Base-by-base conservation (phyloP, 75 land plant genomes). In the Adiantum capillusveneris region DNA sequence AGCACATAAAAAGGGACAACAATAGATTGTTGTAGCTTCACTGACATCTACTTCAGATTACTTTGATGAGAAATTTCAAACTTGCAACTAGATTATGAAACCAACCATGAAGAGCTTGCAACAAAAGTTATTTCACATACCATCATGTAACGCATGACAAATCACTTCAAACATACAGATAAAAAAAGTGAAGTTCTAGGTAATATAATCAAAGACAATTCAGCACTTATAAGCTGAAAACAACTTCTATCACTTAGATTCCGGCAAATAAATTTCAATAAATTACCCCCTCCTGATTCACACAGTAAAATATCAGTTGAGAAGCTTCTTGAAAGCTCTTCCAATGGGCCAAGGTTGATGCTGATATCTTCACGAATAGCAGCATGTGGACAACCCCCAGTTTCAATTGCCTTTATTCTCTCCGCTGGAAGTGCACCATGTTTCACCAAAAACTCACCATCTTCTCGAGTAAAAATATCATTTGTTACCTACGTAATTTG, bases 311-410 rank as follows among this genome's bases (percentile, higher is more conserved):
- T 79, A 52, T 94, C 91, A 42, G 96, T 71, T 59, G 77, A 75
- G 57, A 69, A 89, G 58, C 79, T 54, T 39, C 69, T 87, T 39
- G 98, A 86, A 11, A 94, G 83, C 79, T 94, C 98, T 75, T 94
- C 98, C 1, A 94, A 79, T 56, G 98, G 98, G 0, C 98, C 98
- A 44, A 94, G 80, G 57, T 94, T 94, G 25, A 94, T 94, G 67
- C 98, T 94, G 59, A 94, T 94, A 72, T 94, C 98, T 72, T 94
- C 98, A 41, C 98, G 74, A 54, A 94, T 94, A 9, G 98, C 98
- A 68, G 98, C 98, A 77, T 94, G 98, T 16, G 98, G 98, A 54
- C 98, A 94, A 16, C 98, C 98, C 14, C 98, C 98, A 22, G 98
- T 94, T 75, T 94, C 96, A 28, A 94, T 87, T 55, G 98, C 96